Base-by-base conservation (phyloP, 768 basidiomycete genomes). In the Tubosaeta sp. region DNA sequence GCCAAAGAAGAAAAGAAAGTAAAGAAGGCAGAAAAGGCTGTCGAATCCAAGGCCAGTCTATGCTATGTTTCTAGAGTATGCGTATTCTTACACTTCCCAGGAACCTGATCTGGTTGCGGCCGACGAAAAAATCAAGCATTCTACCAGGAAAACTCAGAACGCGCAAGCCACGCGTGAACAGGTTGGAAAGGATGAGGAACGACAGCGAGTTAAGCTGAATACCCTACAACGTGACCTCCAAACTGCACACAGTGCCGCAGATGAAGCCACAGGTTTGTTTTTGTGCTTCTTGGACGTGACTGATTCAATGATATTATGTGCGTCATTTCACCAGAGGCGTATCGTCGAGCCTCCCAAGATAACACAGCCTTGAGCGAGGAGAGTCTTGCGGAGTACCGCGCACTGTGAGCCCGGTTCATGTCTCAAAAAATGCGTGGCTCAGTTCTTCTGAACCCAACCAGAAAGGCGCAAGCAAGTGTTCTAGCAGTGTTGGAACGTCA, bases 401-500 rank as follows among this genome's bases (percentile, higher is more conserved):
- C 58, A 38, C 36, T 66, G 62, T 64, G 31, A 62, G 64, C 19
- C 16, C 22, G 16, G 18, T 19, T 3, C 19, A 13, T 45, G 9
- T 27, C 5, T 31, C 8, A 34, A 42, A 8, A 18, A 13, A 12
- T 16, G 9, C 4, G 13, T 38, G 21, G 30, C 29, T 64, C 41
- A 67, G 8, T 4, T 41, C 36, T 3, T 18, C 18, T 13, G 32
- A 39, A 1, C 25, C 36, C 34, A 7, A 27, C 22, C 55, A 95
- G 94, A 34, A 94, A 95, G 72, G 82, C 84, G 0, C 72, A 78
- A 7, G 87, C 94, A 14, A 90, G 84, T 55, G 70, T 87, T 2
- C 79, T 87, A 30, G 92, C 91, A 1, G 83, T 93, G 1, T 81
- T 85, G 27, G 94, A 97, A 68, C 86, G 96, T 1, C 93, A 96